Evolutionary conservation across 225 moss, liverwort and hornwort genomes (phyloP), one percentile per base, ranked within the genome.

Genomic region (Climacium dendroides): DNA sequence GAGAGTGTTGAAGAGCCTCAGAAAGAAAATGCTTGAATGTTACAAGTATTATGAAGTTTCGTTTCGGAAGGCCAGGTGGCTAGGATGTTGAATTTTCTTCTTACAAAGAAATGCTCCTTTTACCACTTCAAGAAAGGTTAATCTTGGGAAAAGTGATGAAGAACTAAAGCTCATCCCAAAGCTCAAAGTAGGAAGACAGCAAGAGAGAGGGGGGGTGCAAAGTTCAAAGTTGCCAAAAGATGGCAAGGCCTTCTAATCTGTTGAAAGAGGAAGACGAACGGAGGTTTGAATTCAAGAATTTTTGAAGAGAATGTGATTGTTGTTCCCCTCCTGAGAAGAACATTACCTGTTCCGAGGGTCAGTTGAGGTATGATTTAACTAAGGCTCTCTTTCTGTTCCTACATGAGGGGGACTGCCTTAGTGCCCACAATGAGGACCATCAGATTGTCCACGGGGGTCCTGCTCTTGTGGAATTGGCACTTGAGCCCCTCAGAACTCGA

Each of bases 291-390:
- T 85, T 86, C 91, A 91, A 93, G 89, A 87, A 63, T 69, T 86
- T 89, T 86, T 88, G 91, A 92, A 94, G 92, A 94, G 88, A 92
- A 91, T 92, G 83, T 94, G 92, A 85, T 92, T 90, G 75, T 92
- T 91, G 88, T 92, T 81, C 90, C 90, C 89, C 89, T 91, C 60
- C 62, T 61, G 85, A 89, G 90, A 91, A 91, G 93, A 89, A 90
- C 76, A 82, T 81, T 91, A 82, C 86, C 80, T 88, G 85, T 92
- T 89, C 89, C 92, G 91, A 92, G 88, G 87, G 92, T 93, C 87
- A 73, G 92, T 92, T 91, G 89, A 94, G 94, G 94, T 92, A 94
- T 92, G 94, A 91, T 62, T 87, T 92, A 88, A 93, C 92, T 82
- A 87, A 91, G 94, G 92, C 92, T 92, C 85, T 85, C 85, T 90